Conservation (phyloP, 2,329 filamentous ascomycete species). For the Neofusicoccum kwambonambiense region DNA sequence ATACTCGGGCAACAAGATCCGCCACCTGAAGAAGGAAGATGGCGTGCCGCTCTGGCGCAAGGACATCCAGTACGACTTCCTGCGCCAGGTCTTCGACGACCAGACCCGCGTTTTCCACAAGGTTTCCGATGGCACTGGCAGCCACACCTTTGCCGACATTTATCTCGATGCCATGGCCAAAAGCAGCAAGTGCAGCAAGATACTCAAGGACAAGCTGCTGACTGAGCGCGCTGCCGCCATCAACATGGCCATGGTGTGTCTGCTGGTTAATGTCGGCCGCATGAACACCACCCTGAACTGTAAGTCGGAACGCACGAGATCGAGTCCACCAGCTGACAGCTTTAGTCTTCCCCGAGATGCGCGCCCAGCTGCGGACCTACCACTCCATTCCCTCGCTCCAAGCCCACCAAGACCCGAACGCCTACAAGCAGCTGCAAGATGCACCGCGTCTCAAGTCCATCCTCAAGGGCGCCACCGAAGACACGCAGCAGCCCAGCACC, state of each 20-base stretch:
- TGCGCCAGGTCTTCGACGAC: constrained; percentile 77
- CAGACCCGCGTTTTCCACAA: constrained; percentile 80
- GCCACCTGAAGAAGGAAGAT: constrained; percentile 85
- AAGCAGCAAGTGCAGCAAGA: constrained; percentile 99
- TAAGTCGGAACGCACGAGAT: constrained; percentile 46
- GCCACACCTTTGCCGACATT: constrained; percentile 80
- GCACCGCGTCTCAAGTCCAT: constrained; percentile 95
- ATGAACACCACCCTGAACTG: constrained; percentile 99
- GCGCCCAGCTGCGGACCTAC: constrained; percentile 94
- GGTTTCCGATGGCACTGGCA: constrained; percentile 77
- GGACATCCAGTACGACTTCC: constrained; percentile 86
- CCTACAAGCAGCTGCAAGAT: constrained; percentile 97
- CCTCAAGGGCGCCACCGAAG: constrained; percentile 92
- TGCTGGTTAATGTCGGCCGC: constrained; percentile 92
- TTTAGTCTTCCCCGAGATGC: constrained; percentile 97
- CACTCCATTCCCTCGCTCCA: constrained; percentile 96
- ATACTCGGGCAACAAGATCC: constrained; percentile 72
- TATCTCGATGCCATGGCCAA: constrained; percentile 98
- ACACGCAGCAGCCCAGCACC: constrained; percentile 78
- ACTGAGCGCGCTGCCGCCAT: constrained; percentile 89
- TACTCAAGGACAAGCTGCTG: constrained; percentile 92
- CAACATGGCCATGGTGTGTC: constrained; percentile 98
- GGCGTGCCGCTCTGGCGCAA: constrained; percentile 82
- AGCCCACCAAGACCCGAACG: constrained; percentile 89
- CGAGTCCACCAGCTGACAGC: constrained; percentile 22